Percentiles rank a stretch among this genome's conserved stretches.
Evolutionary conservation across 2,329 filamentous ascomycete species (phyloP).

Genomic region (Cytospora piceae): DNA sequence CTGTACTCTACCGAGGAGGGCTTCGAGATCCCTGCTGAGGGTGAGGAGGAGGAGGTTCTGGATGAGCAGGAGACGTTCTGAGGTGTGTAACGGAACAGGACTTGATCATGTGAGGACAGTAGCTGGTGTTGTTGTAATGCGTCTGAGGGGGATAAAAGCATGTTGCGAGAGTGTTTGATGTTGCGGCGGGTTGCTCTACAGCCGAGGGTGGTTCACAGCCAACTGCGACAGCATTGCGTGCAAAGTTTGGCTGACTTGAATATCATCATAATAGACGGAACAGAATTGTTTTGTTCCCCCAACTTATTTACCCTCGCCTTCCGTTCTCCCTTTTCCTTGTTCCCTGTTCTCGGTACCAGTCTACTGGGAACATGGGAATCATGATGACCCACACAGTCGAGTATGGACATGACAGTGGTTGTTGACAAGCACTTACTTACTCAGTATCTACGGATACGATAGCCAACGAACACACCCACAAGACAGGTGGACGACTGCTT

Average conservation of each 20-base stretch:
- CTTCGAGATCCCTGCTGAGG: constrained; percentile 85
- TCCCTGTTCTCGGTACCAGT: background rate
- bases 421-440: background rate
- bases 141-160: constrained; percentile 1
- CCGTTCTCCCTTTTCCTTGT: background rate
- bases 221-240: background rate
- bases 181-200: constrained; percentile 8
- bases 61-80: constrained; percentile 84
- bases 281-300: constrained; percentile 8
- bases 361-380: background rate
- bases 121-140: constrained; percentile 9
- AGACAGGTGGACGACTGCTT: background rate
- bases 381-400: background rate
- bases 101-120: background rate
- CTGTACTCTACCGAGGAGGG: constrained; percentile 95
- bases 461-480: background rate
- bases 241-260: constrained; percentile 4
- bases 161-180: constrained; percentile 9
- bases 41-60: constrained; percentile 68
- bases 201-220: background rate
- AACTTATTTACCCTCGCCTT: background rate
- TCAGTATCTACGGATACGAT: background rate
- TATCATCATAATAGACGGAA: constrained; percentile 21
- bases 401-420: background rate
- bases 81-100: constrained; percentile 22